Evolutionary conservation across 164 flowering plant species (phyloP), one percentile per base, ranked within the genome.

Genomic region (Chimonanthus praecox): DNA sequence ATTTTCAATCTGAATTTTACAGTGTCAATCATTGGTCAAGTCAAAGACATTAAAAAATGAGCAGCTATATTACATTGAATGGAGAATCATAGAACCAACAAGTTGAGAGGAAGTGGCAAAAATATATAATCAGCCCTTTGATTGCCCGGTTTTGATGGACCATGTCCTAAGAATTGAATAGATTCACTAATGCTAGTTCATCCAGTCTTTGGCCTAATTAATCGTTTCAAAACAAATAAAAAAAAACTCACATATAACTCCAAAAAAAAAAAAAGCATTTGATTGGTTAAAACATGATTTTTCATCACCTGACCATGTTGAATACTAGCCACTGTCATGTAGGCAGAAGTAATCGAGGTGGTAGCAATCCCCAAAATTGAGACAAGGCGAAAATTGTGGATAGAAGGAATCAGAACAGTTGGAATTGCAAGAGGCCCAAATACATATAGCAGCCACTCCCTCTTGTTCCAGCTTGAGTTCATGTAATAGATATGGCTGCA

Each of bases 401-500:
- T 50, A 18, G 76, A 73, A 47, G 76, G 76, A 11, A 73, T 33
- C 47, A 73, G 71, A 46, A 73, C 76, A 10, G 63, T 67, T 13
- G 76, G 70, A 45, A 67, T n/a, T 15, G 71, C 64, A n/a, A 67
- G 64, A 4, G 70, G 44, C 10, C 76, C 76, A 6, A 73, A 73
- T 51, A 73, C 6, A 48, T 67, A 67, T 33, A 33, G 33, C 44
- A 67, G 70, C 76, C 76, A 73, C n/a, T 67, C 64, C 64, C 76
- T 67, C 71, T 73, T 73, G 71, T 73, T 47, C 71, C 70, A 67
- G 51, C 33, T 46, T 16, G 70, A 67, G 64, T 67, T 67, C 65
- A 73, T 73, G 66, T 73, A 73, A 54, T 73, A 73, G 64, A 73
- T 6, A 58, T 73, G 49, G n/a, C 71, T 73, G 71, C 15, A 46